These are phyloP conservation scores for Boechera retrofracta DNA, from an alignment of 345 rosid genomes.

Conservation along the genomic window DNA sequence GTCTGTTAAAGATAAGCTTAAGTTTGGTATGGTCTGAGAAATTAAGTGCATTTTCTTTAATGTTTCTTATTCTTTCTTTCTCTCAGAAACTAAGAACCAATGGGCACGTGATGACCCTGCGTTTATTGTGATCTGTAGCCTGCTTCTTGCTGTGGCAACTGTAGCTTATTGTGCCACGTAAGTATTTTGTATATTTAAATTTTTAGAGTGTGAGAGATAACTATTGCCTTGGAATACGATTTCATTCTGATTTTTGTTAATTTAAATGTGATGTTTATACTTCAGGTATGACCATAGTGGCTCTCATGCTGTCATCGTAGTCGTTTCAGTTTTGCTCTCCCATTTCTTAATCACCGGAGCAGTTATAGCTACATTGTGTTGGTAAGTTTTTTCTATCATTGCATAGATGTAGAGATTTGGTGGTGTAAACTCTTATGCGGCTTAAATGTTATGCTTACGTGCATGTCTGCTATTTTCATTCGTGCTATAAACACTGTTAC, in stretches of 20 bases:
- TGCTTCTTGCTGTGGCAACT: slow-evolving; percentile 81
- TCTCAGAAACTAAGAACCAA: slow-evolving; percentile 98
- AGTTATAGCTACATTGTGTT: slow-evolving; percentile 81
- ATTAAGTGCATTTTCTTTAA: slow-evolving; percentile 24
- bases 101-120: slow-evolving; percentile 99
- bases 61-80: slow-evolving; percentile 28
- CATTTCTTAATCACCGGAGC: slow-evolving; percentile 83
- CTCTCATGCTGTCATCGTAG: slow-evolving; percentile 79
- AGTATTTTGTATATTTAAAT: slow-evolving; percentile 46
- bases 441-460: background rate
- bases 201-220: background rate
- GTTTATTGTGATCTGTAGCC: slow-evolving; percentile 91
- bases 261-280: background rate
- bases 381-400: slow-evolving; percentile 59
- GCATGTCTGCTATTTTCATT: background rate
- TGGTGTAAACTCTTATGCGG: slow-evolving; percentile 3
- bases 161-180: slow-evolving; percentile 97
- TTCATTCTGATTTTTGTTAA: background rate
- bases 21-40: slow-evolving; percentile 2
- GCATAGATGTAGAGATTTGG: slow-evolving; percentile 14
- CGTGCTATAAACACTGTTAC: background rate
- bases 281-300: slow-evolving; percentile 94
- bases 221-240: background rate
- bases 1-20: slow-evolving; percentile 20
- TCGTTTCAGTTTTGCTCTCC: slow-evolving; percentile 73